A percentile compares a stretch with the other conserved stretches of the same genome.
phyloP scores from a whole-genome alignment of 129 eudicot genomes.

The Dittrichia graveolens region DNA sequence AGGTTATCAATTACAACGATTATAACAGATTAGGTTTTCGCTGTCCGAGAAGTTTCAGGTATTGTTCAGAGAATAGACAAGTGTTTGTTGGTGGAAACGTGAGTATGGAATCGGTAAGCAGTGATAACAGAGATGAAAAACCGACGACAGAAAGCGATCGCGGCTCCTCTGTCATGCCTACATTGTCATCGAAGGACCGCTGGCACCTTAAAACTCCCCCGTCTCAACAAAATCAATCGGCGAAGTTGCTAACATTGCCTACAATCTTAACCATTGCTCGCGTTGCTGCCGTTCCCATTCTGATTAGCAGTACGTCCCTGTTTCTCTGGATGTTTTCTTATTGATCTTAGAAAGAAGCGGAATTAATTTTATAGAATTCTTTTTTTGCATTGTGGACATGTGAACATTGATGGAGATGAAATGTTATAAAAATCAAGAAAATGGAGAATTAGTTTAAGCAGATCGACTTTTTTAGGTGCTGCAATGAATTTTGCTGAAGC shows the following conservation, averaged over 20 bases:
- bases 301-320: conserved; percentile 64
- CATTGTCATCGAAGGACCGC: conserved; percentile 33
- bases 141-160: conserved; percentile 23
- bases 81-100: conserved; percentile 25
- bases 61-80: conserved; percentile 24
- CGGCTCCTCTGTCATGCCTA: conserved; percentile 10
- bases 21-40: conserved; percentile 44
- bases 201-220: conserved; percentile 31
- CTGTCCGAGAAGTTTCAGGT: conserved; percentile 31
- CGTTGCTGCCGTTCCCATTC: conserved; percentile 80
- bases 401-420: not conserved
- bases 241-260: conserved; percentile 85
- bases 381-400: conserved; percentile 6
- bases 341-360: not conserved
- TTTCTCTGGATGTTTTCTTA: not conserved
- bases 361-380: not conserved
- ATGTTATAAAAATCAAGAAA: not conserved
- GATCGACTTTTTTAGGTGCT: not conserved
- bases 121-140: conserved; percentile 31
- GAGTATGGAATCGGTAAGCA: conserved; percentile 33
- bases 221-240: conserved; percentile 34
- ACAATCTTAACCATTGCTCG: conserved; percentile 85
- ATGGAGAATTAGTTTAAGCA: not conserved
- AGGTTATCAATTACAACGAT: not conserved
- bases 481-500: not conserved